These are phyloP conservation scores for Trichoderma gamsii DNA, from an alignment of 495 filamentous ascomycete species.

Conservation along the genomic window DNA sequence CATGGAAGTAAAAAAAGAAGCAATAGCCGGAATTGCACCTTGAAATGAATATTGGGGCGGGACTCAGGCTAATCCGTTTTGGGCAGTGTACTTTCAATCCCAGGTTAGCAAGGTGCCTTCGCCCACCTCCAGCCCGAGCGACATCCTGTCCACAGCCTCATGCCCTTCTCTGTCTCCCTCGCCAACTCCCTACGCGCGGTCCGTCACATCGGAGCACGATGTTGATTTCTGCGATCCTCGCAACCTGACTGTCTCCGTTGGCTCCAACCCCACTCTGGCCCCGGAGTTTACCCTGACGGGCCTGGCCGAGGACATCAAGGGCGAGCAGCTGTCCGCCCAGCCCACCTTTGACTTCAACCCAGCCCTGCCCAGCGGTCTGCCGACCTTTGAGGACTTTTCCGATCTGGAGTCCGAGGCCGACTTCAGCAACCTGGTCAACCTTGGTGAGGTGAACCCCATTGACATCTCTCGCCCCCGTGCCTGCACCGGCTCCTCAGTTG, in stretches of 20 bases:
- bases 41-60: slow-evolving; percentile 10
- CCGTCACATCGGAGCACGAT: slow-evolving; percentile 61
- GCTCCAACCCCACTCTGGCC: slow-evolving; percentile 44
- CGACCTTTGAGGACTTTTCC: slow-evolving; percentile 76
- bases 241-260: slow-evolving; percentile 69
- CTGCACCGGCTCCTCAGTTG: slow-evolving; percentile 56
- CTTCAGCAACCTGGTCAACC: slow-evolving; percentile 70
- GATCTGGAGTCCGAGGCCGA: slow-evolving; percentile 93
- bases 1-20: slow-evolving; percentile 18
- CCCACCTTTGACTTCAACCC: slow-evolving; percentile 48
- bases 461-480: slow-evolving; percentile 74
- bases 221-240: slow-evolving; percentile 90
- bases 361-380: slow-evolving; percentile 55
- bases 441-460: slow-evolving; percentile 46
- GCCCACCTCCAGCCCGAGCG: slow-evolving; percentile 56
- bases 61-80: slow-evolving; percentile 31
- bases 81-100: slow-evolving; percentile 77
- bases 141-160: slow-evolving; percentile 62
- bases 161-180: slow-evolving; percentile 83
- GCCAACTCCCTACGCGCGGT: slow-evolving; percentile 72
- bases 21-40: slow-evolving; percentile 21
- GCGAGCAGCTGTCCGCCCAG: slow-evolving; percentile 16
- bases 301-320: slow-evolving; percentile 53
- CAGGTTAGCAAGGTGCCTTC: slow-evolving; percentile 42
- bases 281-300: slow-evolving; percentile 63